Evolutionary conservation across 2,329 filamentous ascomycete genomes (phyloP).

Genomic region (Leptodontidium sp.): DNA sequence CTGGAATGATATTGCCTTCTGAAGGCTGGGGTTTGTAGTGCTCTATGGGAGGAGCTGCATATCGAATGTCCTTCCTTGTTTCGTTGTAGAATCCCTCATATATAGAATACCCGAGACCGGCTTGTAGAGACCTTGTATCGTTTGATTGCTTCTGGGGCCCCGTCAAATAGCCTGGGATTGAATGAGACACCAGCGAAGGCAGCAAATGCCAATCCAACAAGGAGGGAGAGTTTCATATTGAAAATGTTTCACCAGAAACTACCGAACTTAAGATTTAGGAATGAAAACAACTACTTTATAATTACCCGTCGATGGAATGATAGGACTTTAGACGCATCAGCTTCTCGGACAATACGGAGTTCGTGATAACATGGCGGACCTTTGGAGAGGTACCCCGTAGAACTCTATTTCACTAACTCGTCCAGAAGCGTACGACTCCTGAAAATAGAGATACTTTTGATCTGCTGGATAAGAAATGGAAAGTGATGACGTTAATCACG

Average conservation of each 20-base stretch:
- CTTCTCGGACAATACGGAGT: not conserved
- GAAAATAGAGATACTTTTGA: too few relatives aligned
- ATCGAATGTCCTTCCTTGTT: constrained; percentile 26
- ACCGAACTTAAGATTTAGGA: too few relatives aligned
- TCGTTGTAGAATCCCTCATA: constrained; percentile 26
- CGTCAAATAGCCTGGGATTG: constrained; percentile 22
- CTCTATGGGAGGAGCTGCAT: constrained; percentile 25
- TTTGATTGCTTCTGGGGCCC: constrained; percentile 7
- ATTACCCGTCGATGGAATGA: not conserved
- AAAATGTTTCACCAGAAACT: too few relatives aligned
- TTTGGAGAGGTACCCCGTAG: not conserved
- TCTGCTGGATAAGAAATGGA: not conserved
- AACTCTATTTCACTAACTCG: not conserved
- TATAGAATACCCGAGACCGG: constrained; percentile 28
- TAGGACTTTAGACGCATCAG: not conserved
- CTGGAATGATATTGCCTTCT: constrained; percentile 17
- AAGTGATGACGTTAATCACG: not conserved
- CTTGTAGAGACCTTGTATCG: constrained; percentile 13
- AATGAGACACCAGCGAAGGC: constrained; percentile 1
- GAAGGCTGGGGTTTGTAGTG: constrained; percentile 24
- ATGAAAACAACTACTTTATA: not conserved
- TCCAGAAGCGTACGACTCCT: not conserved
- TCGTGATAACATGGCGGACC: not conserved
- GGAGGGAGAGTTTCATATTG: not conserved
- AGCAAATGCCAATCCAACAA: not conserved